phyloP scores from a whole-genome alignment of 2,329 filamentous ascomycete species.

The Cercospora canescens region DNA sequence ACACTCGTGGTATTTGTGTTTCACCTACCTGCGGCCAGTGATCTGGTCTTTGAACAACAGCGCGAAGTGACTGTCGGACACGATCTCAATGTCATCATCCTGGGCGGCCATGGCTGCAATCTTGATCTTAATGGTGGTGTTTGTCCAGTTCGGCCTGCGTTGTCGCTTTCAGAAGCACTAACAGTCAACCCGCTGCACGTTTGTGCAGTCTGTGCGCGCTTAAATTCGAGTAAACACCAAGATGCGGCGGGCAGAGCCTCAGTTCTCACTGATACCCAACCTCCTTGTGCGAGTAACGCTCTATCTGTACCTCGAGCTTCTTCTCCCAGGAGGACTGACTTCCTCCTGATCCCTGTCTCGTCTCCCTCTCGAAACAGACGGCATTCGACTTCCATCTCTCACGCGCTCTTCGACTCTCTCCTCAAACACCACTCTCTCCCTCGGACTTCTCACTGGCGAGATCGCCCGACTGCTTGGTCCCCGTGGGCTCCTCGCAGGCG shows the following conservation, averaged over 20 bases:
- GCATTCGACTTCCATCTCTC: neutral
- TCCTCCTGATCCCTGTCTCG: neutral
- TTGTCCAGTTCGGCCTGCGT: neutral
- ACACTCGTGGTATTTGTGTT: neutral
- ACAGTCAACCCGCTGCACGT: neutral
- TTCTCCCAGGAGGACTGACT: neutral
- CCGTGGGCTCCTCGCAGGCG: neutral
- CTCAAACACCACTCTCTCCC: neutral
- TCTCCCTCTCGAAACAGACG: neutral
- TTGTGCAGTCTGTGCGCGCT: neutral
- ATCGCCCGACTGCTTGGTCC: neutral
- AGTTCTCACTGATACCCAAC: neutral
- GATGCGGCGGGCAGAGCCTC: neutral
- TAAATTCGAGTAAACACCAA: neutral
- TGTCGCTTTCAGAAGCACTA: neutral
- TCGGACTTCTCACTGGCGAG: conserved; percentile 1
- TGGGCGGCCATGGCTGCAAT: neutral
- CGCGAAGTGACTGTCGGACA: neutral
- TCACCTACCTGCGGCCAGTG: neutral
- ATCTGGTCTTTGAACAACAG: neutral
- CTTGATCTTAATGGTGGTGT: neutral
- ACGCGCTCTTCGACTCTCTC: neutral
- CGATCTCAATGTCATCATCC: neutral
- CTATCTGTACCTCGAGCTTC: conserved; percentile 1
- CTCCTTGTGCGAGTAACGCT: neutral